phyloP scores from a whole-genome alignment of 176 grass and related monocot genomes.

The Pharus latifolius region DNA sequence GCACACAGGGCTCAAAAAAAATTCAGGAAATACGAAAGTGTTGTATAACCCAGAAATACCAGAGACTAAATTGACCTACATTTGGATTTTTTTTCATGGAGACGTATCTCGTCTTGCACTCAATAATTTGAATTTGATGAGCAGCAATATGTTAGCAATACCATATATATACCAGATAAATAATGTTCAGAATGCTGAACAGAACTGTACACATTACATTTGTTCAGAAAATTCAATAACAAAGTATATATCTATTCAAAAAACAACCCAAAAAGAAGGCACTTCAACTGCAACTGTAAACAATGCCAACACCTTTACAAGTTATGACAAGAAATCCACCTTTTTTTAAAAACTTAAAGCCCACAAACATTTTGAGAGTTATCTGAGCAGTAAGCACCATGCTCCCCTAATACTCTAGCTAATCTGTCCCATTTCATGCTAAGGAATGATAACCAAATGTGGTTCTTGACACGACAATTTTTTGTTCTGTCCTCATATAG shows the following conservation, averaged over 20 bases:
- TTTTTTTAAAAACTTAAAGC: not conserved
- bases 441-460: not conserved
- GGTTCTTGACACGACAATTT: not conserved
- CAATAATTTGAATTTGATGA: conserved; percentile 4
- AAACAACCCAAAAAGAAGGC: not conserved
- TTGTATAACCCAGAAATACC: too few relatives aligned
- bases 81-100: not conserved
- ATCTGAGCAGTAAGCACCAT: not conserved
- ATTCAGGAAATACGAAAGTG: too few relatives aligned
- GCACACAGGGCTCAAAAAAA: too few relatives aligned
- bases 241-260: not conserved
- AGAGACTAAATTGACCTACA: not conserved
- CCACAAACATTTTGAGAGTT: not conserved
- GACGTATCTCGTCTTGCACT: not conserved
- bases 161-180: not conserved
- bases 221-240: not conserved
- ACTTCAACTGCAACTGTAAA: not conserved
- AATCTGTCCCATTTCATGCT: not conserved
- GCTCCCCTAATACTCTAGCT: not conserved
- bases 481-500: not conserved
- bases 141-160: not conserved
- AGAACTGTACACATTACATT: not conserved
- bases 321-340: not conserved
- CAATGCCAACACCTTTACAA: not conserved
- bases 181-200: not conserved